phyloP scores from a whole-genome alignment of 202 grass and related monocot genomes.

The Setaria italica region DNA sequence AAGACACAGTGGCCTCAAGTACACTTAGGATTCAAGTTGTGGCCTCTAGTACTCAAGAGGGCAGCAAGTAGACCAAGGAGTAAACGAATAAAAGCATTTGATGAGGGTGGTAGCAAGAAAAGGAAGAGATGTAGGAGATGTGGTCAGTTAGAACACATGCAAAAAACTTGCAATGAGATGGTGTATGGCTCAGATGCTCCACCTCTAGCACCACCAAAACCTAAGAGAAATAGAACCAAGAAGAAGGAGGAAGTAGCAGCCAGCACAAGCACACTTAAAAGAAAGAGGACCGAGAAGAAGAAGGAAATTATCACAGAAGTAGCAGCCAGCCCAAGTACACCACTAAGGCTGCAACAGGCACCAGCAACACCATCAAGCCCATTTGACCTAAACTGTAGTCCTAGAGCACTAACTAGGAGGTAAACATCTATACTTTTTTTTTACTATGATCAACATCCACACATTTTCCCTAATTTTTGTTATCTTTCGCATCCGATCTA shows the following conservation, averaged over 20 bases:
- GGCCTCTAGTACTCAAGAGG: too few species aligned
- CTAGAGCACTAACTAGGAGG: neutral
- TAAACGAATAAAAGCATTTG: neutral
- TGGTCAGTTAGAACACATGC: neutral
- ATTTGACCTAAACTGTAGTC: neutral
- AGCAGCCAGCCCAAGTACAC: neutral
- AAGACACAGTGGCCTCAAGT: too few species aligned
- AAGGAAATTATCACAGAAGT: neutral
- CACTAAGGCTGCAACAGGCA: neutral
- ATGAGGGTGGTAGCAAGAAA: neutral
- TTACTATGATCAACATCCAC: too few species aligned
- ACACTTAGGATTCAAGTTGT: too few species aligned
- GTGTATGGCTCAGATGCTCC: neutral
- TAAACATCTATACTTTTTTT: neutral
- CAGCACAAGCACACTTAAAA: neutral
- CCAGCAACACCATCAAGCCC: neutral
- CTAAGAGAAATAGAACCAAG: neutral
- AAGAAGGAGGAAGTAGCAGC: neutral
- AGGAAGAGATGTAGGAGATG: neutral
- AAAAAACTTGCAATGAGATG: neutral
- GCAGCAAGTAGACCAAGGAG: too few species aligned
- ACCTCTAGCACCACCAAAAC: neutral
- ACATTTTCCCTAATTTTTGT: neutral
- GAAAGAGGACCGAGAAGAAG: neutral
- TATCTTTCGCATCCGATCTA: neutral